These are phyloP conservation scores for Penicillium brasilianum DNA, from an alignment of 2,329 filamentous ascomycete species.

Conservation along the genomic window DNA sequence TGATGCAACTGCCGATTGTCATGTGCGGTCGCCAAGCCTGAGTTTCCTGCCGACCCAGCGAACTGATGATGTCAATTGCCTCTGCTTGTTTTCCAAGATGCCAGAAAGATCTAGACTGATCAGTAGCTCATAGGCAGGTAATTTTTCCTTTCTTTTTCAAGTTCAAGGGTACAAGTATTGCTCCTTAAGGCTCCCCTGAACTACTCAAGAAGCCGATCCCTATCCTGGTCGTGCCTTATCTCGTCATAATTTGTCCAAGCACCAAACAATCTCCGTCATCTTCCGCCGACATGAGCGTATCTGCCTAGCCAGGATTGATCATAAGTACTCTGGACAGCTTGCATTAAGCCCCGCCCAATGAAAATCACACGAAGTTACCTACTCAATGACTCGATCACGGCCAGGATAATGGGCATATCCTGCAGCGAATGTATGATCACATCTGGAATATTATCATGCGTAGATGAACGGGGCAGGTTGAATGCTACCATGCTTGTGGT, in stretches of 20 bases:
- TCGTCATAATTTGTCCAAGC: slow-evolving; percentile 2
- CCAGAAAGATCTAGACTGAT: neutral
- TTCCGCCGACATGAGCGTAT: neutral
- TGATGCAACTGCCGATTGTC: slow-evolving; percentile 30
- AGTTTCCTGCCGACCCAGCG: slow-evolving; percentile 19
- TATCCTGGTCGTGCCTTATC: slow-evolving; percentile 2
- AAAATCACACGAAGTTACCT: too few relatives aligned
- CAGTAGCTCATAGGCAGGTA: neutral
- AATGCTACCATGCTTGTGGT: neutral
- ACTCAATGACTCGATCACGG: too few relatives aligned
- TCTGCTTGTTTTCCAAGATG: neutral
- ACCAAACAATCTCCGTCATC: slow-evolving; percentile 5
- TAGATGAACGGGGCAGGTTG: neutral
- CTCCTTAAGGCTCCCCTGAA: too few relatives aligned
- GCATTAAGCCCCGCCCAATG: neutral
- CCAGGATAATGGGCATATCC: too few relatives aligned
- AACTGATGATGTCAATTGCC: slow-evolving; percentile 20
- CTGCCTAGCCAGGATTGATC: neutral
- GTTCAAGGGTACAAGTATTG: too few relatives aligned
- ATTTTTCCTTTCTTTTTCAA: too few relatives aligned
- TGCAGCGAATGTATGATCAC: too few relatives aligned
- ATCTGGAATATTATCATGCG: too few relatives aligned
- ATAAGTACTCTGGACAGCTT: neutral
- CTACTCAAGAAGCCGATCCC: neutral
- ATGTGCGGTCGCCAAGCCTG: slow-evolving; percentile 30